Base-by-base conservation (phyloP, 2,329 filamentous ascomycete genomes). In the Aureobasidium pullulans region DNA sequence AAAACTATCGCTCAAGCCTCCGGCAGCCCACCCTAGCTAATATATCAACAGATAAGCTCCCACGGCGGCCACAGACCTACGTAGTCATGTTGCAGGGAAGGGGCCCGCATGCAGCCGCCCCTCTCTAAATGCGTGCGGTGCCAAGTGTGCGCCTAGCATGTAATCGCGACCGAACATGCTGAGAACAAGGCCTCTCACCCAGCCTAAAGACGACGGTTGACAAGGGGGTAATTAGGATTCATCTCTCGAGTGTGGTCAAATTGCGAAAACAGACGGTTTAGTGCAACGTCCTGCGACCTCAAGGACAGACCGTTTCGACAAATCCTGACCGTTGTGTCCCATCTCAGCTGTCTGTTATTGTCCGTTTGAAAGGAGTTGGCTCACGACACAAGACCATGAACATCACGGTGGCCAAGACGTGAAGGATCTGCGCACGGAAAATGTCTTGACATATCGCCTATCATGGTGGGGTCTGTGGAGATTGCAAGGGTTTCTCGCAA, bases 381-480 rank as follows among this genome's bases (percentile, higher is more conserved):
- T 40, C 19, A 39, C 37, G 13, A 40, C 8, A 32, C 29, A 32
- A 32, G 6, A 54, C 11, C 49, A 39, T 42, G 5, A 28, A 42
- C 23, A 53, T 31, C 40, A 15, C 16, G 28, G 11, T 36, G 50
- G 52, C 52, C 52, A 37, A 56, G 40, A 44, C 4, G 31, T 37
- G 40, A 36, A 56, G 40, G 52, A 56, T 46, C 52, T 29, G 52
- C 52, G 6, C 40, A 44, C 40, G 52, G 52, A 36, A 46, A 56
- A 56, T 16, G 5, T 46, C 31, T 46, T 46, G 52, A 46, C 52
- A 46, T 28, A 7, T 56, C 32, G 39, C 52, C 52, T 44, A 46
- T 56, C 31, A 46, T 36, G 50, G 50, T 43, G 50, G 50, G 50
- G 50, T 34, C 37, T 54, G 52, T 56, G 52, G 52, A 56, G 52